Evolutionary conservation across 805 yeast genomes (phyloP), one percentile per base, ranked within the genome.

Genomic region (Candida wancherniae): DNA sequence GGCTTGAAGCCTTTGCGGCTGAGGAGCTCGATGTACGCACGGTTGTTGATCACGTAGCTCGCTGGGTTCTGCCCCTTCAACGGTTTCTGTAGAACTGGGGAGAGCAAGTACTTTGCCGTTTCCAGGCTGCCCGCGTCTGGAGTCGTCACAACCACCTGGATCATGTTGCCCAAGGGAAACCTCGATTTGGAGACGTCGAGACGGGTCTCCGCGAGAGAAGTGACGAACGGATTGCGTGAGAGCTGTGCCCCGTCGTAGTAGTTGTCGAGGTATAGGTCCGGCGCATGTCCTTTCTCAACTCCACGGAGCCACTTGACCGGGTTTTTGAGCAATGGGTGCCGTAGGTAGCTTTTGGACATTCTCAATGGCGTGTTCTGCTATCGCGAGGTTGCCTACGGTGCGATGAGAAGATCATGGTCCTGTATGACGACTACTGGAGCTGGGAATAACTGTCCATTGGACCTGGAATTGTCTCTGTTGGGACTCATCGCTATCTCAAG

Each of bases 311-410:
- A 55, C 24, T 52, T 50, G 16, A 43, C 36, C 1, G 66, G 67
- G 34, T 56, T 57, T 10, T 36, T 39, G 24, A 61, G 34, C 5
- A 59, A 28, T 5, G 66, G 66, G 39, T 59, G 66, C 19, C 26
- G 34, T 21, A 31, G 29, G 18, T 34, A 39, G 9, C 22, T 16
- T 8, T 24, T 24, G n/a, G 39, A 21, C 32, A 31, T 33, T 9
- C 9, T 18, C 9, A 18, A 9, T 18, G 9, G 9, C 20, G 9
- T 9, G 9, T 7, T 18, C 9, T 7, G 9, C 20, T 18, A 18
- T 18, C 9, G 20, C 7, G 20, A n/a, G n/a, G n/a, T n/a, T n/a
- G n/a, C n/a, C n/a, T n/a, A n/a, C n/a, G n/a, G n/a, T n/a, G n/a
- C n/a, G n/a, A n/a, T n/a, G n/a, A n/a, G n/a, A n/a, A n/a, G n/a